A percentile compares a stretch with the other conserved stretches of the same genome.
Evolutionary conservation across 2,329 filamentous ascomycete genomes (phyloP).

Genomic region (Cercospora beticola): DNA sequence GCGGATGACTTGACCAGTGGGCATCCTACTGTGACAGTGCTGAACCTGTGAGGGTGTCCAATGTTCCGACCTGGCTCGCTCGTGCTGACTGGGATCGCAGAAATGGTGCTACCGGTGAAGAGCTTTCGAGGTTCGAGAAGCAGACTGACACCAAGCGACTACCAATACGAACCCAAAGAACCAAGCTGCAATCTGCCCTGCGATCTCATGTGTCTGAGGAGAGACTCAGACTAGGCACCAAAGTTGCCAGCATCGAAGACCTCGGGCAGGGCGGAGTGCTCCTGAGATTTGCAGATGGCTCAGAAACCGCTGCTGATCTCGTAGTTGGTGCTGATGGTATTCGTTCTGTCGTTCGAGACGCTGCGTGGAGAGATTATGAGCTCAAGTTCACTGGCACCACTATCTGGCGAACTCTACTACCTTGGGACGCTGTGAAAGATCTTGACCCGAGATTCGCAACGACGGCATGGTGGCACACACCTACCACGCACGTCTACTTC

Average conservation of each 20-base stretch:
- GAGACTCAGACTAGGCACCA: constrained; percentile 49
- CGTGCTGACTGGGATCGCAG: background rate
- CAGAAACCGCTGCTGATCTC: constrained; percentile 9
- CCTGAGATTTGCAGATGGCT: constrained; percentile 49
- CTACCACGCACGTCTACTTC: constrained; percentile 45
- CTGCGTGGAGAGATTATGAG: constrained; percentile 45
- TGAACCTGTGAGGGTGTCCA: constrained; percentile 15
- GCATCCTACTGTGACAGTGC: constrained; percentile 22
- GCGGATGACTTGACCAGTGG: constrained; percentile 38
- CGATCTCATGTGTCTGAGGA: constrained; percentile 48
- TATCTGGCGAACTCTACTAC: constrained; percentile 50
- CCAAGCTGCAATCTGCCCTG: constrained; percentile 51
- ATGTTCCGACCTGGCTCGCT: background rate
- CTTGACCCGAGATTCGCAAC: constrained; percentile 36
- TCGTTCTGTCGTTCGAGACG: constrained; percentile 49
- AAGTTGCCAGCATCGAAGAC: constrained; percentile 44
- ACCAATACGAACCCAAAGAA: constrained; percentile 28
- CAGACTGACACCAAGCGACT: background rate
- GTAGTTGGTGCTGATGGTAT: constrained; percentile 55
- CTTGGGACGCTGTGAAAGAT: constrained; percentile 36
- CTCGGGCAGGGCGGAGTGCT: constrained; percentile 40
- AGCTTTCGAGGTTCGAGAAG: constrained; percentile 17
- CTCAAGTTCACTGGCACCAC: constrained; percentile 53
- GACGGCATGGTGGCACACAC: constrained; percentile 49
- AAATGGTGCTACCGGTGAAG: constrained; percentile 23